A percentile compares a stretch with the other conserved stretches of the same genome.
phyloP scores from a whole-genome alignment of 352 stramenopile genomes.

The Phytopythium chamaehyphon region DNA sequence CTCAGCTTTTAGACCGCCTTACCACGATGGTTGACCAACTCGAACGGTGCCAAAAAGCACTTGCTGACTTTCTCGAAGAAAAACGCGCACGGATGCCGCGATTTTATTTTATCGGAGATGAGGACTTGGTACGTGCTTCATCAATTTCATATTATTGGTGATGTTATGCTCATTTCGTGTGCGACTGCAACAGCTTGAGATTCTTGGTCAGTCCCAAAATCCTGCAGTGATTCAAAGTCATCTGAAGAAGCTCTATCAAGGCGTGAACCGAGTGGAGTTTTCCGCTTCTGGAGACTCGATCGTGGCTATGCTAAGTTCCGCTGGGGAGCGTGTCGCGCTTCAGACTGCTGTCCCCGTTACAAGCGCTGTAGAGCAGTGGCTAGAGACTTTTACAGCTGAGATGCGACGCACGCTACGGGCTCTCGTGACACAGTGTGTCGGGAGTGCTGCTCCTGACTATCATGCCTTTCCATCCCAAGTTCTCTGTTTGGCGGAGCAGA shows the following conservation, averaged over 20 bases:
- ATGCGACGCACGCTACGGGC: constrained; percentile 89
- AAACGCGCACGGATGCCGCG: constrained; percentile 92
- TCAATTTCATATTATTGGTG: not conserved
- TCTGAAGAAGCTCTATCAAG: constrained; percentile 96
- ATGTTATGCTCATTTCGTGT: not conserved
- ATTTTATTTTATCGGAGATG: constrained; percentile 97
- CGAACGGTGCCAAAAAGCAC: constrained; percentile 92
- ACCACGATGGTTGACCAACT: constrained; percentile 90
- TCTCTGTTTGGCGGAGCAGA: constrained; percentile 89
- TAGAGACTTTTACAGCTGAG: constrained; percentile 88
- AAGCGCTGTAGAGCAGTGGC: constrained; percentile 92
- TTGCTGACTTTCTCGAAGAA: constrained; percentile 93
- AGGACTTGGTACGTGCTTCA: constrained; percentile 65
- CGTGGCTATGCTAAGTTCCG: constrained; percentile 82
- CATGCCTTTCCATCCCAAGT: constrained; percentile 89
- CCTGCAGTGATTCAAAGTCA: constrained; percentile 93
- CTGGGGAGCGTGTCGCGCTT: constrained; percentile 81
- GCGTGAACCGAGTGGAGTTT: constrained; percentile 91
- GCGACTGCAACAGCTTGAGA: constrained; percentile 66
- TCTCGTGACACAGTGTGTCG: constrained; percentile 74
- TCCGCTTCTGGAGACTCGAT: constrained; percentile 81
- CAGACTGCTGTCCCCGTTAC: constrained; percentile 83
- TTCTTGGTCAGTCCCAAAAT: constrained; percentile 92
- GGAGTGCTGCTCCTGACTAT: constrained; percentile 78
- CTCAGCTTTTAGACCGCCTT: constrained; percentile 77